Evolutionary conservation across 331 rosid species (phyloP).

Genomic region (Ulmus americana): DNA sequence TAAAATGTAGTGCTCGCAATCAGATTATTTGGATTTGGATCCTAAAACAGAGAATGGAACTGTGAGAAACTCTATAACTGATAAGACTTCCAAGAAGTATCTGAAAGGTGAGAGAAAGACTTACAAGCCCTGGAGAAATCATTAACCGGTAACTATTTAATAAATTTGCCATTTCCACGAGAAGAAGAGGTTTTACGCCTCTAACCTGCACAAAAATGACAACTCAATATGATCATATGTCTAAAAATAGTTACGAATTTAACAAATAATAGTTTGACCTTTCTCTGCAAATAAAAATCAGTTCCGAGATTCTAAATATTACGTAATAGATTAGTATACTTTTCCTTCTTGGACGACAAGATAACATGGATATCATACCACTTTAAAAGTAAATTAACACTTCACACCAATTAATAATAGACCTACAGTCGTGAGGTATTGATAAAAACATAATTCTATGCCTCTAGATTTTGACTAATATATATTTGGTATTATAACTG

Average conservation of each 20-base stretch:
- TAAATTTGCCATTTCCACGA: slow-evolving; percentile 73
- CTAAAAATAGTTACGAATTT: neutral
- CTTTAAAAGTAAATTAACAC: neutral
- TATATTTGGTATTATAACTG: neutral
- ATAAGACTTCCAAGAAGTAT: slow-evolving; percentile 12
- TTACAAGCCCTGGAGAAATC: slow-evolving; percentile 87
- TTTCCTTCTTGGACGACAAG: neutral
- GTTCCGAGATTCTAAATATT: neutral
- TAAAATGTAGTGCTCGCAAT: slow-evolving; percentile 81
- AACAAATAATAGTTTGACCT: neutral
- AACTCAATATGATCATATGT: slow-evolving; percentile 19
- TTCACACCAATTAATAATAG: neutral
- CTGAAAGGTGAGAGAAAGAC: slow-evolving; percentile 15
- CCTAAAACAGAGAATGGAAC: slow-evolving; percentile 45
- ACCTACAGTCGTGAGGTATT: neutral
- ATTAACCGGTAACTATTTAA: slow-evolving; percentile 56
- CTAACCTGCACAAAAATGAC: slow-evolving; percentile 67
- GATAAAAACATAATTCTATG: neutral
- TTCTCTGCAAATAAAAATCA: slow-evolving; percentile 12
- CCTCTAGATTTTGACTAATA: neutral
- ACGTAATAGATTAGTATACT: neutral
- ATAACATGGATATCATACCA: neutral
- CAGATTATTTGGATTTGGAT: slow-evolving; percentile 94
- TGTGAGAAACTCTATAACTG: slow-evolving; percentile 16
- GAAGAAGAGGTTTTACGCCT: slow-evolving; percentile 87